Base-by-base conservation (phyloP, 768 basidiomycete genomes). In the Cantharellus anzutake region DNA sequence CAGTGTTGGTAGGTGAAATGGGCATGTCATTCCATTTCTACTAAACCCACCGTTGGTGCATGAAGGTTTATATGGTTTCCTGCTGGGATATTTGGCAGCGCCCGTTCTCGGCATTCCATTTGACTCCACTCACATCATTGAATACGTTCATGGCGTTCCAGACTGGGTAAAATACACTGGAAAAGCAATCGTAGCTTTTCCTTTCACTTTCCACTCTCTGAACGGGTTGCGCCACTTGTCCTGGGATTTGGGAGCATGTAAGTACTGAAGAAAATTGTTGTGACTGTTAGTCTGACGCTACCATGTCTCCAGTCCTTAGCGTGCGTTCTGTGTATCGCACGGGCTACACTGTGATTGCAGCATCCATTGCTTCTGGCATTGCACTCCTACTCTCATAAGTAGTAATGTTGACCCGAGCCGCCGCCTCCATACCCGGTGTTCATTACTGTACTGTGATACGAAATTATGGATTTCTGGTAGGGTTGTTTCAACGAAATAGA, bases 241-340 rank as follows among this genome's bases (percentile, higher is more conserved):
- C 41, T 98, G 94, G 94, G 94, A 97, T 72, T 71, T 78, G 68
- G 82, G 83, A 61, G 85, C 83, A 75, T 83, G 94, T 97, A 66
- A 65, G 92, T 80, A 37, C 35, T 55, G 38, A 55, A 14, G 44
- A 48, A 1, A 29, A 48, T 48, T 11, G 29, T 48, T 11, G 29
- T 48, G 44, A 48, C 29, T 48, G 11, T 48, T 48, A 11, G 11
- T 48, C 44, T 29, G 11, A 29, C 20, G 20, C 20, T 29, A 11
- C 44, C 29, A 11, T 11, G 29, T 48, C 44, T 37, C 7, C 7
- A 97, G 93, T 90, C 72, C 70, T 89, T 68, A 79, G 74, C 50
- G 73, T 96, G 62, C 91, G 86, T 69, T 82, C 83, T 14, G 83
- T 80, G 4, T 96, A 94, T 70, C 69, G 70, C 34, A 77, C 86